Evolutionary conservation across 371 early-diverging fungal species (phyloP), one percentile per base, ranked within the genome.

Genomic region (Thermomucor indicae-seudaticae): DNA sequence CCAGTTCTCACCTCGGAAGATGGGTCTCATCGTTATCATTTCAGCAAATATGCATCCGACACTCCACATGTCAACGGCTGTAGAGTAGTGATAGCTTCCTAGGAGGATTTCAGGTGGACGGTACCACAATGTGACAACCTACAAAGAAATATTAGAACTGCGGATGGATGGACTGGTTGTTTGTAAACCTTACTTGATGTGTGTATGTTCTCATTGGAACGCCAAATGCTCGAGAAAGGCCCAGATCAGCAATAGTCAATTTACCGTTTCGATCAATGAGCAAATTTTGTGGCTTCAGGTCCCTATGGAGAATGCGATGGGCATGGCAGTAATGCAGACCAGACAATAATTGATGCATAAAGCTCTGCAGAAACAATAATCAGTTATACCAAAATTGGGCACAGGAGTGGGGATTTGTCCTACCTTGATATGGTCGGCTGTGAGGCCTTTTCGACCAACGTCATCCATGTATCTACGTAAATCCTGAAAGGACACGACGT

Each of bases 51-150:
- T 84, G 65, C 89, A 89, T 39, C 91, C 91, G 25, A 88, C 71
- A 29, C 88, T 84, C 91, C 91, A 90, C 75, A 89, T 79, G 62
- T 90, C 91, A 7, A 89, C 89, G 14, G 81, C 80, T 43, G 82
- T 82, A 25, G 78, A 77, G 58, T 87, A 84, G 55, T 91, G 86
- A 38, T 71, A 69, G 66, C 83, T 73, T 37, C 81, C 81, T 23
- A 72, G 67, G 30, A 89, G 65, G 23, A 88, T 85, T 63, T 89
- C 90, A 25, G 90, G 90, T 12, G 90, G 89, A 19, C 92, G 84
- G 43, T 86, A 88, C 96, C 96, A 96, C 20, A 95, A 75, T 8
- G 99, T 99, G 19, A 99, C 95, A 5, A 99, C 94, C 79, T 83
- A 19, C 1, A 12, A 24, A n/a, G 12, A 19, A 0, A 6, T 11